Percentiles rank a stretch among this genome's conserved stretches.
These are phyloP conservation scores for Porphyrellus cyaneotinctus DNA, from an alignment of 768 basidiomycete species.

Conservation along the genomic window DNA sequence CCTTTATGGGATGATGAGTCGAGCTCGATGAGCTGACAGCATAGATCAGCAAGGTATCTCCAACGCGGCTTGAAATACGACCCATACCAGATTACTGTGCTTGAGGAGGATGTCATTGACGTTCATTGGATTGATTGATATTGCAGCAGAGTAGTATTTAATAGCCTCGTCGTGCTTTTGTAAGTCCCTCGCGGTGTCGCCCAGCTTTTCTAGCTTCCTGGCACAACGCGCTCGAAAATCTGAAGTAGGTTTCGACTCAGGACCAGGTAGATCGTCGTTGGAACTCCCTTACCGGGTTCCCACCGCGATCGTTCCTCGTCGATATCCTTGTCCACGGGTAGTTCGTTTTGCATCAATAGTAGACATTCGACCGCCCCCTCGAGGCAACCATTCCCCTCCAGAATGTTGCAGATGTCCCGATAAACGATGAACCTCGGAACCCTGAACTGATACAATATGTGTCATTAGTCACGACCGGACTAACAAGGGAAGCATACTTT, in stretches of 20 bases:
- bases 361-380: neutral
- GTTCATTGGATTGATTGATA: neutral
- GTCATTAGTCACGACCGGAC: neutral
- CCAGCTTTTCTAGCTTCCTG: neutral
- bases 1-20: neutral
- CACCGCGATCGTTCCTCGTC: neutral
- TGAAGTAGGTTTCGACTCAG: neutral
- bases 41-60: neutral
- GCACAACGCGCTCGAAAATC: neutral
- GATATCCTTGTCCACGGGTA: neutral
- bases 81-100: neutral
- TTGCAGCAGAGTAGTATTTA: neutral
- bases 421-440: neutral
- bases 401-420: neutral
- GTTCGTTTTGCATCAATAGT: neutral
- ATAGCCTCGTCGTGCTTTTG: neutral
- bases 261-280: too few species aligned
- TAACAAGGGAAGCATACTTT: neutral
- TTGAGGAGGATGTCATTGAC: neutral
- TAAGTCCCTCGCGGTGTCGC: neutral
- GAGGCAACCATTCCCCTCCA: neutral
- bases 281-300: neutral
- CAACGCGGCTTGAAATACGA: too few species aligned
- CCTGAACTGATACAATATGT: neutral
- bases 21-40: neutral